phyloP scores from a whole-genome alignment of 495 filamentous ascomycete genomes.

The Staphylotrichum longicolle region DNA sequence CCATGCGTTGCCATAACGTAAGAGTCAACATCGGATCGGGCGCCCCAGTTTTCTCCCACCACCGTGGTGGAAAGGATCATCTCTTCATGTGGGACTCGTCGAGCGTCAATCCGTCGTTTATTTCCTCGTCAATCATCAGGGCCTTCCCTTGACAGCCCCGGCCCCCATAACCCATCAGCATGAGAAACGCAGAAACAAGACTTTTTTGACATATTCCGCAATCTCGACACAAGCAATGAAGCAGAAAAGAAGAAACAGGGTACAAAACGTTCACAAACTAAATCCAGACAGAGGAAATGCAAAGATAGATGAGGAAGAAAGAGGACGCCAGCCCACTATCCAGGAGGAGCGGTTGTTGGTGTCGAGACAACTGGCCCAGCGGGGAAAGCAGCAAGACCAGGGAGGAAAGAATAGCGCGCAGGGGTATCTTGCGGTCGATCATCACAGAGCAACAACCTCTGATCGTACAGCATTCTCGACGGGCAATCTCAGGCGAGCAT shows the following conservation, averaged over 20 bases:
- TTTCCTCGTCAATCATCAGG: conserved; percentile 1
- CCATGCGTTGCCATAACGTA: conserved; percentile 5
- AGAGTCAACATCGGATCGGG: background rate
- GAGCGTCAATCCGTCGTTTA: background rate
- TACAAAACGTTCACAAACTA: too few relatives aligned
- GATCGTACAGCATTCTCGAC: conserved; percentile 30
- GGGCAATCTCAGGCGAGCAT: background rate
- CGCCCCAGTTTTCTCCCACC: background rate
- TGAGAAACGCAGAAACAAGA: background rate
- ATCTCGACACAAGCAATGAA: background rate
- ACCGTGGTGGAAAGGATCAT: background rate
- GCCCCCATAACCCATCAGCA: background rate
- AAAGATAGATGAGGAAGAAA: conserved; percentile 7
- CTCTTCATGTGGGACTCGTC: background rate
- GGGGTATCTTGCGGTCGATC: conserved; percentile 22
- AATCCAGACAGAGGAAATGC: background rate
- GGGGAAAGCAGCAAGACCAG: conserved; percentile 3
- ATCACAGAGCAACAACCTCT: conserved; percentile 27
- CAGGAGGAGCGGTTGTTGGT: background rate
- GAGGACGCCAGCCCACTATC: background rate
- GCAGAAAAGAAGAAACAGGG: too few relatives aligned
- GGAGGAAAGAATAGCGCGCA: background rate
- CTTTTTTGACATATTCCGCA: too few relatives aligned
- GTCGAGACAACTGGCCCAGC: background rate
- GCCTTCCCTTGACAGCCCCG: conserved; percentile 1